These are phyloP conservation scores for Ricinus communis DNA, from an alignment of 345 rosid genomes.

Conservation along the genomic window DNA sequence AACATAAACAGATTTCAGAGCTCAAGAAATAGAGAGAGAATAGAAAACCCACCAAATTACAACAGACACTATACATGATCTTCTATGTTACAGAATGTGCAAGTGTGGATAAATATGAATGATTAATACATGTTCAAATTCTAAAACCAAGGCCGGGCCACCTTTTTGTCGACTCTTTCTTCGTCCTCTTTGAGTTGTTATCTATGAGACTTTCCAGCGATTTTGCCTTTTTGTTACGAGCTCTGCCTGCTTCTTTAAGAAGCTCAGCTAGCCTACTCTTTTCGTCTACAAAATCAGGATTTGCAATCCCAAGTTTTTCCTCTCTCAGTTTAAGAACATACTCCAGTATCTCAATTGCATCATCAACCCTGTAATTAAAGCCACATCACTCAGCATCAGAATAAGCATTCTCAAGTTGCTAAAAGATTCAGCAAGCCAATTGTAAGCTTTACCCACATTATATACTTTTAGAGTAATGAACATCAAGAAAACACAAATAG, in stretches of 20 bases:
- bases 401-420: not conserved
- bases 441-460: not conserved
- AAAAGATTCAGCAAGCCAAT: not conserved
- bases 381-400: conserved; percentile 2
- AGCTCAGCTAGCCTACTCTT: conserved; percentile 90
- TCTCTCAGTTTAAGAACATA: conserved; percentile 87
- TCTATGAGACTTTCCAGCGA: conserved; percentile 92
- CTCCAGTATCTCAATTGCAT: conserved; percentile 94
- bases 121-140: conserved; percentile 37
- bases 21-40: conserved; percentile 8
- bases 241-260: conserved; percentile 91
- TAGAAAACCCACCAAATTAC: conserved; percentile 34
- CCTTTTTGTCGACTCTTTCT: conserved; percentile 72
- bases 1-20: conserved; percentile 24
- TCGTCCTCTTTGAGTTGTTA: conserved; percentile 70
- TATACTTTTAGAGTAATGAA: not conserved
- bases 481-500: not conserved
- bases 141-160: conserved; percentile 95
- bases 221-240: conserved; percentile 82
- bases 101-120: conserved; percentile 24
- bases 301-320: conserved; percentile 94
- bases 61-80: conserved; percentile 53
- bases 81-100: conserved; percentile 52
- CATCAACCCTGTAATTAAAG: conserved; percentile 68
- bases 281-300: conserved; percentile 97